Base-by-base conservation (phyloP, 345 rosid genomes). In the Gossypium turneri region DNA sequence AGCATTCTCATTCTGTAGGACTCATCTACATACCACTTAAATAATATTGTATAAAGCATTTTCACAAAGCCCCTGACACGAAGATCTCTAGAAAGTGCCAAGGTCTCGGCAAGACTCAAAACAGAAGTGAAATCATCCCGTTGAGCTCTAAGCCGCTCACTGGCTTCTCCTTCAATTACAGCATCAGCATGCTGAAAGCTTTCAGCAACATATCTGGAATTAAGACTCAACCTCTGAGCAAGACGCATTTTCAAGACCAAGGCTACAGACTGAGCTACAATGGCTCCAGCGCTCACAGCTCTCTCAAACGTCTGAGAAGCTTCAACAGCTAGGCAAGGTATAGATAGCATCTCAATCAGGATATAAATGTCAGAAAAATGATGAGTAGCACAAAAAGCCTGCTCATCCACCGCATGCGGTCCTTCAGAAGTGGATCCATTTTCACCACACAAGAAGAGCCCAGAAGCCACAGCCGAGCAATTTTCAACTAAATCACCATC, bases 271-370 rank as follows among this genome's bases (percentile, higher is more conserved):
- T 88, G 92, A 78, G 95, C 92, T 60, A 80, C 81, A 81, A 93
- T 83, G 76, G 88, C 88, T 80, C 99, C 99, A 74, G 87, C 87
- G 73, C 87, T 88, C 72, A 93, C 90, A 78, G 98, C 95, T 84
- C 90, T 91, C 88, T 92, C 97, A 50, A 96, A 90, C 12, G 97
- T 92, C 84, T 91, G 97, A 75, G 92, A 88, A 77, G 97, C 97
- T 81, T 93, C 97, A 75, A 79, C 86, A 71, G 97, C 95, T 77
- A 96, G 88, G 84, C 89, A 87, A 67, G 97, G 90, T 79, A 92
- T 90, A 25, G 99, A 92, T 57, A 96, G 79, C 97, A 96, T 92
- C 85, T 93, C 99, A 70, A 96, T 84, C 77, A 96, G 81, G 67
- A 96, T 81, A 80, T 86, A 92, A 60, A 93, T 89, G 80, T 96